phyloP scores from a whole-genome alignment of 768 basidiomycete genomes.

The Leccinum variicolor region DNA sequence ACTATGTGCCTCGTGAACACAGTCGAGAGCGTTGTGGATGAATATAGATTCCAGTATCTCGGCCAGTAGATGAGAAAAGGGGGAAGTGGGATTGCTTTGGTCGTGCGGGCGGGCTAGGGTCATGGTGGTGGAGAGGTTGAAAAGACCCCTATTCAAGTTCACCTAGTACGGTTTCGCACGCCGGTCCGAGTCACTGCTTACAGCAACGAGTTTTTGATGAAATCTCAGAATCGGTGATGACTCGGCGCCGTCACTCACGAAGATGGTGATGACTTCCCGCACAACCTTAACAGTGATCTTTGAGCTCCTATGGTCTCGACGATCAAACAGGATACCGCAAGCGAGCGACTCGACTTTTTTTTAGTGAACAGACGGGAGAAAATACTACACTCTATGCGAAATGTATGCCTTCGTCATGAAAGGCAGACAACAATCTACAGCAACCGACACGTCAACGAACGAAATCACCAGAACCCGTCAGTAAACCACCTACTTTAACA shows the following conservation, averaged over 20 bases:
- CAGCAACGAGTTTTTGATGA: too few relatives aligned
- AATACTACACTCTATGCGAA: constrained; percentile 45
- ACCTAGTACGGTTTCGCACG: too few relatives aligned
- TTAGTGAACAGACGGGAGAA: not conserved
- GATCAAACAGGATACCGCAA: too few relatives aligned
- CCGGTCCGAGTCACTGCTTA: too few relatives aligned
- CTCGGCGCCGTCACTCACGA: too few relatives aligned
- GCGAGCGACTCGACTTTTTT: not conserved
- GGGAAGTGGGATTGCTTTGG: not conserved
- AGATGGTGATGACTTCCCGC: too few relatives aligned
- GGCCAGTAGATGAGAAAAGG: not conserved
- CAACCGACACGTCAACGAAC: not conserved
- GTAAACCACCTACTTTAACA: constrained; percentile 65
- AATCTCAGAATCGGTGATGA: too few relatives aligned
- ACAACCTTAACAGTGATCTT: too few relatives aligned
- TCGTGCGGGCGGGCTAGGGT: too few relatives aligned
- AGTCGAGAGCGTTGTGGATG: not conserved
- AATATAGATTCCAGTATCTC: not conserved
- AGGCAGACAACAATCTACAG: constrained; percentile 64
- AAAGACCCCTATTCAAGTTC: too few relatives aligned
- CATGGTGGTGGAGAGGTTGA: not conserved
- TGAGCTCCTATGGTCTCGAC: too few relatives aligned
- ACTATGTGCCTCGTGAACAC: not conserved
- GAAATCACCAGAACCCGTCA: not conserved
- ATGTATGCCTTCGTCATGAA: constrained; percentile 72